Evolutionary conservation across 192 early-diverging fungal species (phyloP).

Genomic region (Gaertneriomyces sp.): DNA sequence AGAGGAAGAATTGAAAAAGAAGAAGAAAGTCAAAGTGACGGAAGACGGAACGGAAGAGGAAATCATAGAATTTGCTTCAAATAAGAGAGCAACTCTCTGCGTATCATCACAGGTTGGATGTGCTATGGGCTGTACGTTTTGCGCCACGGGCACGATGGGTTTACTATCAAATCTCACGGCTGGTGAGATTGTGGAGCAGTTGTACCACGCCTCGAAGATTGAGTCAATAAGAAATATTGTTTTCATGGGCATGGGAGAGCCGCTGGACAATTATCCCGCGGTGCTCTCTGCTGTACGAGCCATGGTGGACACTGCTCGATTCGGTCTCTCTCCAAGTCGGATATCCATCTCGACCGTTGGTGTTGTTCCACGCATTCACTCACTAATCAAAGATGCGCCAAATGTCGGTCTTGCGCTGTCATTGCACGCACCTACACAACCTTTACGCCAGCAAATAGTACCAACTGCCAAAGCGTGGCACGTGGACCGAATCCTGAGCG

Average conservation of each 20-base stretch:
- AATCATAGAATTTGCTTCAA: conserved; percentile 36
- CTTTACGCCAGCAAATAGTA: conserved; percentile 46
- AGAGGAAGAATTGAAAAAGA: conserved; percentile 37
- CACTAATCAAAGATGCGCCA: conserved; percentile 43
- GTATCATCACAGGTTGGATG: conserved; percentile 54
- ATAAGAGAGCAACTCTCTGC: conserved; percentile 51
- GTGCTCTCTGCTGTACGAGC: conserved; percentile 42
- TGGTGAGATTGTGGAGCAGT: conserved; percentile 57
- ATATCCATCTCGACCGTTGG: conserved; percentile 58
- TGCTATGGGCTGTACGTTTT: conserved; percentile 59
- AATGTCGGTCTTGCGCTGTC: conserved; percentile 51
- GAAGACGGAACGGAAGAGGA: conserved; percentile 28
- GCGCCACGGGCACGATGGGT: conserved; percentile 58
- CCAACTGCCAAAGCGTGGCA: conserved; percentile 56
- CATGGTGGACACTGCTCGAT: conserved; percentile 48
- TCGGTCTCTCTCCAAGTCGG: conserved; percentile 40
- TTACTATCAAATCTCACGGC: conserved; percentile 46
- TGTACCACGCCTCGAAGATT: conserved; percentile 46
- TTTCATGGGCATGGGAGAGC: conserved; percentile 55
- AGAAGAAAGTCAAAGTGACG: background rate
- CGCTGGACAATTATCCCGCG: conserved; percentile 52
- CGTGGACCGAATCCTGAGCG: conserved; percentile 44
- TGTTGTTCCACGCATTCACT: conserved; percentile 48
- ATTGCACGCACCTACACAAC: conserved; percentile 54
- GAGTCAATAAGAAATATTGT: conserved; percentile 55